phyloP scores from a whole-genome alignment of 495 filamentous ascomycete species.

The Pseudoneurospora amorphoporcata region DNA sequence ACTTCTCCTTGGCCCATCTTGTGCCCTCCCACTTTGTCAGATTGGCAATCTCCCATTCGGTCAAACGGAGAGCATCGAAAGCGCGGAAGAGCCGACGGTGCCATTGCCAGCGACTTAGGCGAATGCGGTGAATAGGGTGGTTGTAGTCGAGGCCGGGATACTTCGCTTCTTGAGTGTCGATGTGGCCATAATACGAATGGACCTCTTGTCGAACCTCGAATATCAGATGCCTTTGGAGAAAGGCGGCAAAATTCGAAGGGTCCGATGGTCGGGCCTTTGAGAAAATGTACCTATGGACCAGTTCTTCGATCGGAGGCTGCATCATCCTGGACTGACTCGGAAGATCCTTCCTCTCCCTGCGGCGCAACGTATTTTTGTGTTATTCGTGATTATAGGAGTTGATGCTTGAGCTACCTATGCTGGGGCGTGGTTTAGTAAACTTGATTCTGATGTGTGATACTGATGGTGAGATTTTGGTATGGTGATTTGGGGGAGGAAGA shows the following conservation, averaged over 20 bases:
- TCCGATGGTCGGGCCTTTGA: conserved; percentile 40
- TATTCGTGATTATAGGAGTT: background rate
- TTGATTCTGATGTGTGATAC: background rate
- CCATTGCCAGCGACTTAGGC: conserved; percentile 69
- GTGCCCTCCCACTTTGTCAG: conserved; percentile 94
- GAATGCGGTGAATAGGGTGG: conserved; percentile 67
- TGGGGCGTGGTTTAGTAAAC: background rate
- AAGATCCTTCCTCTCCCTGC: background rate
- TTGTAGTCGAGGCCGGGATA: conserved; percentile 89
- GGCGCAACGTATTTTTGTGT: background rate
- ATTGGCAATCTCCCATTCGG: conserved; percentile 60
- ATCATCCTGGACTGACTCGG: conserved; percentile 33
- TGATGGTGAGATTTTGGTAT: background rate
- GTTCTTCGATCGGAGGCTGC: conserved; percentile 39
- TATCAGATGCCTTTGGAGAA: conserved; percentile 56
- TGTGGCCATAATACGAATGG: conserved; percentile 71
- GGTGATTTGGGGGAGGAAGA: background rate
- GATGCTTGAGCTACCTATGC: background rate
- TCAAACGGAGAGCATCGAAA: conserved; percentile 71
- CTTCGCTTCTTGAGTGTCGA: conserved; percentile 77
- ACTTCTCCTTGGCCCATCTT: conserved; percentile 75
- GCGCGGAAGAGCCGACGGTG: conserved; percentile 73
- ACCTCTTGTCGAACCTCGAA: conserved; percentile 83
- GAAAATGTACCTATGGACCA: conserved; percentile 47
- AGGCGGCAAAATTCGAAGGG: conserved; percentile 40